phyloP scores from a whole-genome alignment of 108 stramenopile species.

The Thalassiosira profunda region DNA sequence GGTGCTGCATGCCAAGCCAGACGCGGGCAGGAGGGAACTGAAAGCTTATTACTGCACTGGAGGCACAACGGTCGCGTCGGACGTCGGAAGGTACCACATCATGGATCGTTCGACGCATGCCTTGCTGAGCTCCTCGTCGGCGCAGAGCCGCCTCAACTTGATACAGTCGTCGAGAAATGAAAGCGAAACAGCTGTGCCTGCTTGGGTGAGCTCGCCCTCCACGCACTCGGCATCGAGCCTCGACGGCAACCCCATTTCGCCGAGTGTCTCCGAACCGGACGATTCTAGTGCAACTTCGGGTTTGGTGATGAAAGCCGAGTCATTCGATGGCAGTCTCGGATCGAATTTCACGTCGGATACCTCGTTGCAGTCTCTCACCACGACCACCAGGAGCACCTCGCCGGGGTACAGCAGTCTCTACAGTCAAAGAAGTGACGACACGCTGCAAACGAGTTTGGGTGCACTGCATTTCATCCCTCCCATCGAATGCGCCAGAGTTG shows the following conservation, averaged over 20 bases:
- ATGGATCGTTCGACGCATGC: constrained; percentile 90
- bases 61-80: constrained; percentile 67
- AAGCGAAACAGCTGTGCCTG: constrained; percentile 28
- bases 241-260: no score
- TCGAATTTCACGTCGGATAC: constrained; percentile 12
- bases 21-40: constrained; percentile 40
- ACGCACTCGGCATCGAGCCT: constrained; percentile 15
- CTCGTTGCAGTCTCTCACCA: constrained; percentile 10
- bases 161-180: constrained; percentile 68
- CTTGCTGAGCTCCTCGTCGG: constrained; percentile 76
- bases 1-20: constrained; percentile 39
- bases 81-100: constrained; percentile 86
- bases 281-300: no score
- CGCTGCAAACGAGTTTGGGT: constrained; percentile 56
- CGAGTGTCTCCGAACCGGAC: no score
- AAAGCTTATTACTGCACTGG: constrained; percentile 88
- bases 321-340: constrained; percentile 23
- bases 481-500: constrained; percentile 46
- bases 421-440: constrained; percentile 37
- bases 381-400: constrained; percentile 1
- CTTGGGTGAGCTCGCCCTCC: constrained; percentile 44
- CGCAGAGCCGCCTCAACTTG: constrained; percentile 70
- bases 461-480: constrained; percentile 81
- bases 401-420: constrained; percentile 12
- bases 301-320: no score